phyloP scores from a whole-genome alignment of 163 green algal genomes.

The Coccomyxa subellipsoidea region DNA sequence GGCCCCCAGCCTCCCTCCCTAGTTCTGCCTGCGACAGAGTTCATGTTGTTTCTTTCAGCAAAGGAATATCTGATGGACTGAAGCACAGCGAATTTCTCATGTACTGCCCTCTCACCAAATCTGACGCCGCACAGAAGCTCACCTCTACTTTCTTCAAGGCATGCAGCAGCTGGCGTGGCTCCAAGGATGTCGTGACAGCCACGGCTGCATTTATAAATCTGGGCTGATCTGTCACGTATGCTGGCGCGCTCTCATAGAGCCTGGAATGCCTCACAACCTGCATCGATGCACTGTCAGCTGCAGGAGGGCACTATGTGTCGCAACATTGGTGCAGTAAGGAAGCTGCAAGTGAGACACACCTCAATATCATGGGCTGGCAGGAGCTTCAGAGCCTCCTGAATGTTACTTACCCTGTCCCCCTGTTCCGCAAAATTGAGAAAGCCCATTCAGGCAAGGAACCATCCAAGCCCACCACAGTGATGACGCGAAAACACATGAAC shows the following conservation, averaged over 20 bases:
- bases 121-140: too few relatives aligned
- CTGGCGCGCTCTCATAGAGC: conserved; percentile 76
- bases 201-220: conserved; percentile 87
- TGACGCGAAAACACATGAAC: too few relatives aligned
- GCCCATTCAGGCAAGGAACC: too few relatives aligned
- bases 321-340: too few relatives aligned
- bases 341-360: conserved; percentile 16
- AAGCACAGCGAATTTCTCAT: background rate
- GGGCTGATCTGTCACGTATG: conserved; percentile 83
- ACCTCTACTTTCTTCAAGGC: conserved; percentile 79
- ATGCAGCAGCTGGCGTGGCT: conserved; percentile 59
- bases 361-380: conserved; percentile 36
- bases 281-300: too few relatives aligned
- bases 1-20: conserved; percentile 34
- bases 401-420: conserved; percentile 38
- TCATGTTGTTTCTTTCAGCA: background rate
- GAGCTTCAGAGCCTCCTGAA: conserved; percentile 25
- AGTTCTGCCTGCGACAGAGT: conserved; percentile 25
- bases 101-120: too few relatives aligned
- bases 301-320: too few relatives aligned
- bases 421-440: too few relatives aligned
- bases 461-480: too few relatives aligned
- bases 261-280: conserved; percentile 52
- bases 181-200: conserved; percentile 53
- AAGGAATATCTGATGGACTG: background rate